phyloP scores from a whole-genome alignment of 805 yeast genomes.

The Ogataea minuta region DNA sequence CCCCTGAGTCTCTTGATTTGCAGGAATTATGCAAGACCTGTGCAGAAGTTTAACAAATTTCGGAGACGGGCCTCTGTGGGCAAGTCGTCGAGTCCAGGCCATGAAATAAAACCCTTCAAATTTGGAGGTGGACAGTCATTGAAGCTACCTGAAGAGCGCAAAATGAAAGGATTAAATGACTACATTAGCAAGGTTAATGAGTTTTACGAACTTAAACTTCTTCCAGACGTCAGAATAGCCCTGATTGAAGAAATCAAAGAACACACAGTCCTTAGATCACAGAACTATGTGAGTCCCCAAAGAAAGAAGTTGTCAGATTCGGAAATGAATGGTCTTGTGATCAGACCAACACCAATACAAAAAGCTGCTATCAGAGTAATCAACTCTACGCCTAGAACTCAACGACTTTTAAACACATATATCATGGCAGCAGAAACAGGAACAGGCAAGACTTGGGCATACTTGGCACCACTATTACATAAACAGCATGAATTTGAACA shows the following conservation, averaged over 20 bases:
- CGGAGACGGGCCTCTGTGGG: too few species aligned
- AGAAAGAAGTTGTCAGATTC: constrained; percentile 33
- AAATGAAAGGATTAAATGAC: constrained; percentile 36
- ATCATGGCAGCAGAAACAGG: constrained; percentile 96
- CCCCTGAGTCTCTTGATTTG: neutral
- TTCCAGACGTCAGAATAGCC: constrained; percentile 64
- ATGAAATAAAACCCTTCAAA: constrained; percentile 29
- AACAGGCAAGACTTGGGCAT: constrained; percentile 94
- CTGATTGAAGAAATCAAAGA: constrained; percentile 51
- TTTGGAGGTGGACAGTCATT: constrained; percentile 53
- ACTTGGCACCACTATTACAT: constrained; percentile 72
- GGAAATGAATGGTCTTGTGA: constrained; percentile 36
- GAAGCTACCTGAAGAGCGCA: constrained; percentile 37
- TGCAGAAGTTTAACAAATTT: too few species aligned
- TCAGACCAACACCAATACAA: constrained; percentile 80
- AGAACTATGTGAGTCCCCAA: constrained; percentile 29
- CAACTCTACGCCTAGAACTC: constrained; percentile 38
- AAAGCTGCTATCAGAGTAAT: constrained; percentile 65
- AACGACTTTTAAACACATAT: constrained; percentile 51
- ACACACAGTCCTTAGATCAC: constrained; percentile 41
- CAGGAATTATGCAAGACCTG: neutral
- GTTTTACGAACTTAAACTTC: constrained; percentile 65
- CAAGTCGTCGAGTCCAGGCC: too few species aligned
- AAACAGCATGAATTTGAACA: constrained; percentile 59
- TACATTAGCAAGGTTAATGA: constrained; percentile 51